Conservation (phyloP, 2,329 filamentous ascomycete genomes). For the Xylaria sp. region DNA sequence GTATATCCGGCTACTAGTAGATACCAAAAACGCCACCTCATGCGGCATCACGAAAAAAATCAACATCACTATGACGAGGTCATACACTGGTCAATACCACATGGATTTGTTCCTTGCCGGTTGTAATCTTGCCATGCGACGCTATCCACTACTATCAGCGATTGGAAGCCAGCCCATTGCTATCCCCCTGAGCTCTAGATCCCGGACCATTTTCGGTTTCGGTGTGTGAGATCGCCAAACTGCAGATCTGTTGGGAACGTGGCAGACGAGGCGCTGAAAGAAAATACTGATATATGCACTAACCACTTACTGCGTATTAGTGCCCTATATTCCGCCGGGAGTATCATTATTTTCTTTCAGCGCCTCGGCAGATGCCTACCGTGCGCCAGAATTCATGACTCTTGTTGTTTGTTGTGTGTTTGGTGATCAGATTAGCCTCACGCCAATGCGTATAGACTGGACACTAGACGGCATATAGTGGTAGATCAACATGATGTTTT, state of each 20-base stretch:
- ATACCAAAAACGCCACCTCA: slow-evolving; percentile 16
- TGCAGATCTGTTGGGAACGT: background rate
- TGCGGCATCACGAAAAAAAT: slow-evolving; percentile 1
- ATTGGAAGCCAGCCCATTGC: background rate
- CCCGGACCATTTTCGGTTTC: background rate
- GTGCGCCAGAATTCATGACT: background rate
- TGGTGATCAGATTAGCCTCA: background rate
- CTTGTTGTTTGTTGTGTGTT: background rate
- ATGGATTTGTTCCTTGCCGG: background rate
- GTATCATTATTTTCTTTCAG: too few relatives aligned
- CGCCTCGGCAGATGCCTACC: background rate
- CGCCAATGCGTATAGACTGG: background rate
- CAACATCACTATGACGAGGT: slow-evolving; percentile 4
- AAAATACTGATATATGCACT: too few relatives aligned
- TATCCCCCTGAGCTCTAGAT: background rate
- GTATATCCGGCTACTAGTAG: slow-evolving; percentile 22
- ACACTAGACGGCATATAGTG: background rate
- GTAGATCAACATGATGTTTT: background rate
- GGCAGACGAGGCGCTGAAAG: too few relatives aligned
- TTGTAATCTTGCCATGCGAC: slow-evolving; percentile 7
- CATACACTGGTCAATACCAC: background rate
- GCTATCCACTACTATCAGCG: slow-evolving; percentile 13
- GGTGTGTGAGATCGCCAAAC: background rate
- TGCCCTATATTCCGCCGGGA: too few relatives aligned
- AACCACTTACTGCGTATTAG: too few relatives aligned